phyloP scores from a whole-genome alignment of 768 basidiomycete genomes.

The Mycena pura region DNA sequence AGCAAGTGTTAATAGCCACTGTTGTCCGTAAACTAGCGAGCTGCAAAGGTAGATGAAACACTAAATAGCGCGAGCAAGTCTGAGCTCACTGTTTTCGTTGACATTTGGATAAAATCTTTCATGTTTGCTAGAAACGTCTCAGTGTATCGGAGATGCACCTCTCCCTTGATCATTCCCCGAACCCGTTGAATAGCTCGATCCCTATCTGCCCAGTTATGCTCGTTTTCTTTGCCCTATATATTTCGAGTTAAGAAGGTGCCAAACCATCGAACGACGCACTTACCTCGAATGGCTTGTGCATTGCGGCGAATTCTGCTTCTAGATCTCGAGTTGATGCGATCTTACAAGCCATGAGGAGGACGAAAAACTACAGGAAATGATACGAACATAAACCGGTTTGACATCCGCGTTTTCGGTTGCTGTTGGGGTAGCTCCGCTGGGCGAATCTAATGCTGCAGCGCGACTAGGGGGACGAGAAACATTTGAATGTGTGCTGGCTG shows the following conservation, averaged over 20 bases:
- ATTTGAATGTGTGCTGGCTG: constrained; percentile 52
- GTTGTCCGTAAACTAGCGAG: constrained; percentile 91
- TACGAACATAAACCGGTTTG: constrained; percentile 67
- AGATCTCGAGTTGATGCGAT: constrained; percentile 87
- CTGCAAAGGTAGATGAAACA: constrained; percentile 46
- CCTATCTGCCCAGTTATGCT: constrained; percentile 91
- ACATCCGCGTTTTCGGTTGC: constrained; percentile 55
- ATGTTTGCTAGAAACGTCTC: constrained; percentile 79
- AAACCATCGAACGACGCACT: background rate
- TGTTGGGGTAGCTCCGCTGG: constrained; percentile 46
- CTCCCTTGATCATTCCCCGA: constrained; percentile 90
- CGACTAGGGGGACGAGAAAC: constrained; percentile 66
- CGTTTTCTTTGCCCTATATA: constrained; percentile 89
- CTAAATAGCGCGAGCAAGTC: background rate
- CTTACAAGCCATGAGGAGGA: constrained; percentile 41
- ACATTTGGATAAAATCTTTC: constrained; percentile 82
- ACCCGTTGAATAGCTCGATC: constrained; percentile 81
- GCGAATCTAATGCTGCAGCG: constrained; percentile 53
- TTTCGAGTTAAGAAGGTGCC: background rate
- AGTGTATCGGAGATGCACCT: constrained; percentile 73
- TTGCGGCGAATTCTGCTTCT: constrained; percentile 81
- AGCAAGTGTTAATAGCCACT: constrained; percentile 78
- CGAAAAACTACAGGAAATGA: background rate
- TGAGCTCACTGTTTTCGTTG: constrained; percentile 79
- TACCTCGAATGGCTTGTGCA: constrained; percentile 85